phyloP scores from a whole-genome alignment of 495 filamentous ascomycete genomes.

The Lasiosphaeria hispida region DNA sequence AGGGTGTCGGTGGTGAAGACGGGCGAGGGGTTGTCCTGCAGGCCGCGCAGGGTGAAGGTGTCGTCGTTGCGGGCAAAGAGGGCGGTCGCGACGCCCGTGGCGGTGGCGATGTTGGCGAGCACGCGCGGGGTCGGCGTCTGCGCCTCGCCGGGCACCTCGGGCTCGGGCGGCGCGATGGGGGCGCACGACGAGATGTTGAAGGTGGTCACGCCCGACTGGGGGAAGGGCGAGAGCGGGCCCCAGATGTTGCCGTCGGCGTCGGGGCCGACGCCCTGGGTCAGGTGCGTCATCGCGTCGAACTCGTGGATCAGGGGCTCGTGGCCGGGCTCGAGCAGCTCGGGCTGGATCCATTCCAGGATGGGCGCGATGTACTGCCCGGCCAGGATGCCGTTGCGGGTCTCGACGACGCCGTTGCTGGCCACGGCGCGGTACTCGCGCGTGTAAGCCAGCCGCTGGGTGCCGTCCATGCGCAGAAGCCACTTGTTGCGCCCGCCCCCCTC shows the following conservation, averaged over 20 bases:
- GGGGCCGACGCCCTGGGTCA: constrained; percentile 19
- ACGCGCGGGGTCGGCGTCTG: constrained; percentile 6
- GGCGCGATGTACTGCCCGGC: constrained; percentile 41
- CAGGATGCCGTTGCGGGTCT: constrained; percentile 36
- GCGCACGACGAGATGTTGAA: constrained; percentile 20
- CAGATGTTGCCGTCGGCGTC: constrained; percentile 19
- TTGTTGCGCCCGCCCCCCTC: constrained; percentile 37
- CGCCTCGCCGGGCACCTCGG: neutral
- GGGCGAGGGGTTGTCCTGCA: constrained; percentile 14
- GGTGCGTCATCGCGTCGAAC: constrained; percentile 16
- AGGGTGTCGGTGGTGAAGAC: constrained; percentile 11
- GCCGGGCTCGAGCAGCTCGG: constrained; percentile 17
- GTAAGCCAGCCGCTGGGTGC: constrained; percentile 28
- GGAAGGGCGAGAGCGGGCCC: constrained; percentile 23
- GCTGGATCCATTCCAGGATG: constrained; percentile 40
- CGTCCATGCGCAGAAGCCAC: constrained; percentile 27
- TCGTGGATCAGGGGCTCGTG: constrained; percentile 18
- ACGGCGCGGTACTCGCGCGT: constrained; percentile 37
- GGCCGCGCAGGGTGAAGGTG: constrained; percentile 20
- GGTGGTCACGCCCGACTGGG: constrained; percentile 17
- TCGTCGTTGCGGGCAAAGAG: constrained; percentile 18
- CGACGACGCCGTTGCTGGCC: constrained; percentile 23
- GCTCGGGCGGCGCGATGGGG: neutral
- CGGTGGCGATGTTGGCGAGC: constrained; percentile 16
- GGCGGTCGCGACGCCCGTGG: neutral